Percentiles rank a stretch among this genome's conserved stretches.
phyloP scores from a whole-genome alignment of 495 filamentous ascomycete species.

The Copromyces sp. region DNA sequence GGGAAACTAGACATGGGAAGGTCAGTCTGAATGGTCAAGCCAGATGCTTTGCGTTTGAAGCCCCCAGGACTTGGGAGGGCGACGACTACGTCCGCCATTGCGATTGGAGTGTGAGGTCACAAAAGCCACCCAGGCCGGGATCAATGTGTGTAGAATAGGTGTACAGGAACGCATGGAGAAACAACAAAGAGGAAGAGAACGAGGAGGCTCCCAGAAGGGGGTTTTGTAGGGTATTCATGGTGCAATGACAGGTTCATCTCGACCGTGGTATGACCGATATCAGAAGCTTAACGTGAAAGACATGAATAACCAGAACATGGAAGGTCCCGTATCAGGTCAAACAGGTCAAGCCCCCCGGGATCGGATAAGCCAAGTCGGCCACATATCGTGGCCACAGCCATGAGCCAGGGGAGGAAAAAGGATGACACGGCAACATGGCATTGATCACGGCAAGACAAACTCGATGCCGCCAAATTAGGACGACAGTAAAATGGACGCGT shows the following conservation, averaged over 20 bases:
- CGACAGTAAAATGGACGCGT: constrained; percentile 4
- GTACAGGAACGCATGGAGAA: neutral
- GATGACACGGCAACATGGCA: constrained; percentile 15
- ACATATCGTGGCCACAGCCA: neutral
- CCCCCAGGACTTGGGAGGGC: constrained; percentile 8
- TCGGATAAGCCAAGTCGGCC: neutral
- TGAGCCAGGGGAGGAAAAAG: neutral
- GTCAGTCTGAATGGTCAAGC: constrained; percentile 37
- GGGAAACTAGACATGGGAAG: constrained; percentile 31
- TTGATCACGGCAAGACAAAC: constrained; percentile 5
- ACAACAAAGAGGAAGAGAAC: neutral
- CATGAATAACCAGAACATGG: neutral
- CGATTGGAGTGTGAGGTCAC: neutral
- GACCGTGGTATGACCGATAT: neutral
- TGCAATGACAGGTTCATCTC: neutral
- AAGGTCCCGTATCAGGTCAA: neutral
- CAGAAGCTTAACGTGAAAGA: neutral
- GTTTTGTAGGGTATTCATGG: constrained; percentile 7
- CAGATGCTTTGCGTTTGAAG: constrained; percentile 19
- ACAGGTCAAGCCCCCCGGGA: neutral
- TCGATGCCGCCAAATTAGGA: constrained; percentile 8
- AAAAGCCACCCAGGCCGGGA: neutral
- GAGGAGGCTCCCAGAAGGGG: neutral
- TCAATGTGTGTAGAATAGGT: neutral
- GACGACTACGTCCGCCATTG: constrained; percentile 17